Evolutionary conservation across 2,329 filamentous ascomycete species (phyloP), one percentile per base, ranked within the genome.

Genomic region (Trichoderma atrobrunneum): DNA sequence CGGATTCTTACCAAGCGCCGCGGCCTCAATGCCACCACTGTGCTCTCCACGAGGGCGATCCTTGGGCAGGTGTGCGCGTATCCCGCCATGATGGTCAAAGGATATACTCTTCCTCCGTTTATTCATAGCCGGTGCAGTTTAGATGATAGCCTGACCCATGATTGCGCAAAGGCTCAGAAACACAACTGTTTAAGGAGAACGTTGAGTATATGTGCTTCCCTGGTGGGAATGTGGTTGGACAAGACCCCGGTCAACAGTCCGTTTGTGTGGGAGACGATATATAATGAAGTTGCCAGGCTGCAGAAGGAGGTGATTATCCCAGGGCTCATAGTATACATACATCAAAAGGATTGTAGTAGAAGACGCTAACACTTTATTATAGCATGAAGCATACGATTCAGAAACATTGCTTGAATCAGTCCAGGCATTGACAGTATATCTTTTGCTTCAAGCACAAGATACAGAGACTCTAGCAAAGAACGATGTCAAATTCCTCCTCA

Each of bases 191-290:
- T 76, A 6, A 63, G 75, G 10, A 36, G 70, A 28, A 69, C 36
- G 5, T 34, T 76, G 14, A 72, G 72, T 32, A 72, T 76, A 5
- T 76, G 75, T 21, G 36, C 68, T 7, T 54, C 73, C 0, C 54
- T 76, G 18, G 74, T 75, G 11, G 71, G 70, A 2, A 71, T 75
- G 56, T 75, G 73, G 43, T 70, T 74, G 39, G 60, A 70, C 11
- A 75, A 57, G 36, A 76, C 74, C 1, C 56, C 57, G 4, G 71
- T 51, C 2, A 76, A 68, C 39, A 72, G 70, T 8, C 21, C 34
- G 10, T 76, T 73, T 43, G 69, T 76, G 4, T 76, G 75, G 75
- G 71, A 56, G 21, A 74, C 67, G 7, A 76, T 76, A 21, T 74
- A 76, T 12, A 61, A 68, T 1, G 75, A 76, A 30, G n/a, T 62